Evolutionary conservation across 2,329 filamentous ascomycete genomes (phyloP).

Genomic region (Arthrobotrys iridis): DNA sequence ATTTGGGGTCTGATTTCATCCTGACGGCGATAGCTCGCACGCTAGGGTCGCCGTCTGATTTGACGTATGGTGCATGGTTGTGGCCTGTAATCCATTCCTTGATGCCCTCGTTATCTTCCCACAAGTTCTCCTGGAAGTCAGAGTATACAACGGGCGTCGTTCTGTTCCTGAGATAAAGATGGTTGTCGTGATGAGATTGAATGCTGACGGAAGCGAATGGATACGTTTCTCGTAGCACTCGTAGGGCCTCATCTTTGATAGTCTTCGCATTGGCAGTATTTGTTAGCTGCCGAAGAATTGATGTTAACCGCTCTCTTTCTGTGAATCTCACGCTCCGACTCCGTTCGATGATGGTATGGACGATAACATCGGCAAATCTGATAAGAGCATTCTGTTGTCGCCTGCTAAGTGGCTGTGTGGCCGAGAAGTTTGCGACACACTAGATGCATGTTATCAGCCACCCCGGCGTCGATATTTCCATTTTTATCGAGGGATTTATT

Average conservation of each 20-base stretch:
- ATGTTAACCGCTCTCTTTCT: conserved; percentile 55
- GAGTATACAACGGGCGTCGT: conserved; percentile 56
- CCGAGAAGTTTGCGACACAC: conserved; percentile 40
- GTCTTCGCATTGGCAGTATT: conserved; percentile 56
- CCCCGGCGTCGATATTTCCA: too few species aligned
- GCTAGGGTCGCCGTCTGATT: conserved; percentile 56
- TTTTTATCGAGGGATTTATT: background rate
- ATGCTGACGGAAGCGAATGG: conserved; percentile 60
- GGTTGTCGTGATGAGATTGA: conserved; percentile 56
- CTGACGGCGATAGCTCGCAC: conserved; percentile 62
- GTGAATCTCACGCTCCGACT: conserved; percentile 36
- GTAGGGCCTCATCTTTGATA: conserved; percentile 58
- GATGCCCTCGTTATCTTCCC: conserved; percentile 63
- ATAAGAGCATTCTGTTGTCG: conserved; percentile 60
- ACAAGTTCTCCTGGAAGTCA: conserved; percentile 62
- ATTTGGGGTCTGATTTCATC: conserved; percentile 60
- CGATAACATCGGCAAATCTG: conserved; percentile 60
- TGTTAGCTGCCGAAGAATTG: conserved; percentile 61
- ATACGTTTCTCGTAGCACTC: conserved; percentile 60
- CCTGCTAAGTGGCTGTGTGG: conserved; percentile 29
- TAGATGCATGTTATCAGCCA: background rate
- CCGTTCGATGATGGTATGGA: conserved; percentile 48
- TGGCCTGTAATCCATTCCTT: conserved; percentile 61
- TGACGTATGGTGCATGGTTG: conserved; percentile 60
- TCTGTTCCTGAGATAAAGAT: conserved; percentile 58